phyloP scores from a whole-genome alignment of 2,329 filamentous ascomycete species.

The Venturia pyrina region DNA sequence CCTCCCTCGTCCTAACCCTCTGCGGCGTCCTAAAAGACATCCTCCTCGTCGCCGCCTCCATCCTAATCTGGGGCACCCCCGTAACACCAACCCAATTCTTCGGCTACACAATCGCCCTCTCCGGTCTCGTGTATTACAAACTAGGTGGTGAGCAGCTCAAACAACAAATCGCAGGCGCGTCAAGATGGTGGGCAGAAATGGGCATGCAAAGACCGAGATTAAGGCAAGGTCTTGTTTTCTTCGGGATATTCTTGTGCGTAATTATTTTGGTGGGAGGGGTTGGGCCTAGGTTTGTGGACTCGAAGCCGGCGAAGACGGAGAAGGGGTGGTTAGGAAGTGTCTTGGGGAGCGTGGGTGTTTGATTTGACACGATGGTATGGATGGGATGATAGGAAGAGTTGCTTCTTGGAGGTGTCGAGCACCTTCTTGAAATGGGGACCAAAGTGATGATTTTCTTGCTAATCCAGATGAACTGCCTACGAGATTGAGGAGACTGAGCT shows the following conservation, averaged over 20 bases:
- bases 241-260: neutral
- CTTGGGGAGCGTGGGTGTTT: neutral
- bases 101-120: slow-evolving; percentile 48
- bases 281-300: neutral
- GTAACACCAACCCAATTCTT: slow-evolving; percentile 16
- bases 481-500: no score
- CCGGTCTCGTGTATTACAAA: slow-evolving; percentile 63
- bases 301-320: neutral
- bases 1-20: slow-evolving; percentile 18
- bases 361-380: neutral
- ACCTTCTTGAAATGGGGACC: no score
- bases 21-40: slow-evolving; percentile 19
- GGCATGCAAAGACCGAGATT: slow-evolving; percentile 2
- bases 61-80: slow-evolving; percentile 17
- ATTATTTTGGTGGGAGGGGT: slow-evolving; percentile 7
- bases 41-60: slow-evolving; percentile 18
- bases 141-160: slow-evolving; percentile 62
- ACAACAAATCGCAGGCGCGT: slow-evolving; percentile 26
- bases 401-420: no score
- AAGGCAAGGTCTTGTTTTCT: slow-evolving; percentile 5
- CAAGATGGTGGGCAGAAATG: slow-evolving; percentile 6
- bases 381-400: neutral
- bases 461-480: no score
- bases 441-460: no score
- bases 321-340: neutral